Conservation (phyloP, 2,329 filamentous ascomycete genomes). For the Penicillium freii region DNA sequence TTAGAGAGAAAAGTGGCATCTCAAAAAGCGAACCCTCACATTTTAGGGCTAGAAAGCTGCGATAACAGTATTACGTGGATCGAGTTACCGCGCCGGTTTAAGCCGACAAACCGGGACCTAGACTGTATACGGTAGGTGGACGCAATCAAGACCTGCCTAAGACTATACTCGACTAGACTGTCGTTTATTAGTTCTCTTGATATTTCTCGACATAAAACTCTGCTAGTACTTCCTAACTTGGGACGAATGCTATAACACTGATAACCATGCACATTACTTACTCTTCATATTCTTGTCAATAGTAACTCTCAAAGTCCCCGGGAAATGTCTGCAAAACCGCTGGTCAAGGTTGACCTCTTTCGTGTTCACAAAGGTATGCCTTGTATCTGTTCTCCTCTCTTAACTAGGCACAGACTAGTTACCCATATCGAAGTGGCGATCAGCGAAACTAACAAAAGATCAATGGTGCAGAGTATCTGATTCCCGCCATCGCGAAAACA, state of each 20-base stretch:
- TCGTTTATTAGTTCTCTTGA: neutral
- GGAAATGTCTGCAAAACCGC: conserved; percentile 1
- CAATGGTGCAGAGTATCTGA: conserved; percentile 12
- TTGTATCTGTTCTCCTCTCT: neutral
- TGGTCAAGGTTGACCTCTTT: conserved; percentile 8
- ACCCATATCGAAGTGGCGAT: neutral
- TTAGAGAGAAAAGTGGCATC: neutral
- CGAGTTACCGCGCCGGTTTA: too few relatives aligned
- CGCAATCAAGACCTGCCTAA: neutral
- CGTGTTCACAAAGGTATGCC: conserved; percentile 8
- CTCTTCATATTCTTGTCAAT: neutral
- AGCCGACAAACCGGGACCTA: too few relatives aligned
- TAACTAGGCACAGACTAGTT: neutral
- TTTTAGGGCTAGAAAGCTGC: too few relatives aligned
- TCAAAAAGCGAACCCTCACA: too few relatives aligned
- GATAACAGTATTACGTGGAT: too few relatives aligned
- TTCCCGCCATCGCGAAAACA: conserved; percentile 19
- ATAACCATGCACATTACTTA: neutral
- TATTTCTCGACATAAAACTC: neutral
- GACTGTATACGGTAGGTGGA: conserved; percentile 5
- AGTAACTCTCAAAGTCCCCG: neutral
- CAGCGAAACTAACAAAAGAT: neutral
- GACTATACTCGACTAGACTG: neutral
- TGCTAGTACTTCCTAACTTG: neutral
- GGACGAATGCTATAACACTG: neutral